Base-by-base conservation (phyloP, 1,139 yeast genomes). In the Lipomyces yarrowii region DNA sequence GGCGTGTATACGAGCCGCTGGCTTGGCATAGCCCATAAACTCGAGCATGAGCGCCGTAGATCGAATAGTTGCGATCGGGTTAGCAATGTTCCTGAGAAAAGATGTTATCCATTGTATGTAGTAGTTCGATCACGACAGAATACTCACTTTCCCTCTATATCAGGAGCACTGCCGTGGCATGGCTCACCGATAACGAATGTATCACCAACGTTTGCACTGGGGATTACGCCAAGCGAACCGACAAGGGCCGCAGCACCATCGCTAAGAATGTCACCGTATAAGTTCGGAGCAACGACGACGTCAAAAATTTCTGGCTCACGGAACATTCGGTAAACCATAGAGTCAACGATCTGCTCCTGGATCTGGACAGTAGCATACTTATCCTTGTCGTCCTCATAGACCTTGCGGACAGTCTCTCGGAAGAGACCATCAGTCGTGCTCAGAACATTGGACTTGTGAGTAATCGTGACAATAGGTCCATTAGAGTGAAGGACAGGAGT, bases 191-290 rank as follows among this genome's bases (percentile, higher is more conserved):
- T 92, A 71, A 96, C 98, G 76, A 94, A 94, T 77, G 84, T 81
- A 76, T 92, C 97, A 75, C 99, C 99, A 66, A 94, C 99, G 76
- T 94, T 94, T 71, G 98, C 98, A 66, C 96, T 89, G 74, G 99
- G 99, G 69, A 96, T 98, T 67, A 94, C 97, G 77, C 99, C 99
- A 71, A 94, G 86, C 42, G 99, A 94, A 62, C 99, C 99, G 58
- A 94, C 99, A 69, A 94, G 85, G 35, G 99, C 99, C 74, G 99
- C 99, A 65, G 99, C 99, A 79, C 99, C 99, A 77, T 94, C 99
- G 73, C 97, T 90, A 74, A 96, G 83, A 73, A 94, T 92, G 79
- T 94, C 99, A 78, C 99, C 99, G 79, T 94, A 94, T 78, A 94
- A 84, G 84, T 96, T 94, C 75, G 99, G 99, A 69, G 98, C 99